Percentiles rank a stretch among this genome's conserved stretches.
These are phyloP conservation scores for Paramarasmius palmivorus DNA, from an alignment of 1,284 basidiomycete species.

Conservation along the genomic window DNA sequence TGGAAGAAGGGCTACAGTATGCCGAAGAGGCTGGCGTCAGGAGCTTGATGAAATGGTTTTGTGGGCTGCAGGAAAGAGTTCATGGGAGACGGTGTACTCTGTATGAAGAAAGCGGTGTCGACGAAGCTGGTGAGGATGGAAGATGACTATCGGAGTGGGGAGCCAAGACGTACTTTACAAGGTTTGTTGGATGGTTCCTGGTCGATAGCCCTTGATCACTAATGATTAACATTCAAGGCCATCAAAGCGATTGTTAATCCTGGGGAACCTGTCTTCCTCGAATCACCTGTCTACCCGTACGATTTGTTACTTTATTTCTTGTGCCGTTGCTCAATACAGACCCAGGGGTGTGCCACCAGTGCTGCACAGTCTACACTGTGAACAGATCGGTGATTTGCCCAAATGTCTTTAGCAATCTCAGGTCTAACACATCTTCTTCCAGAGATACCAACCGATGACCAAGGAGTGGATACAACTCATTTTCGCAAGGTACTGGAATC, in stretches of 20 bases:
- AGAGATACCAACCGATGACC: background rate
- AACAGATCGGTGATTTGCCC: constrained; percentile 54
- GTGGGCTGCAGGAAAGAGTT: constrained; percentile 62
- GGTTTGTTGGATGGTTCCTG: constrained; percentile 36
- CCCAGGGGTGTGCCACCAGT: constrained; percentile 30
- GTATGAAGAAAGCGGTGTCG: background rate
- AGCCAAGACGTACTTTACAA: constrained; percentile 90
- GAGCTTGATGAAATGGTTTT: constrained; percentile 65
- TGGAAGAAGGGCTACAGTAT: constrained; percentile 75
- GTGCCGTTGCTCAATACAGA: background rate
- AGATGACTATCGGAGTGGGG: constrained; percentile 77
- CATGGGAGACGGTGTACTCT: constrained; percentile 53
- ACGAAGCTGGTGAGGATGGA: constrained; percentile 47
- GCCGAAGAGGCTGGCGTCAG: constrained; percentile 74
- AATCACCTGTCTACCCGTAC: constrained; percentile 86
- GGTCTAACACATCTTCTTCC: background rate
- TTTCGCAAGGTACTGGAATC: constrained; percentile 42
- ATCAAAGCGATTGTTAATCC: constrained; percentile 66
- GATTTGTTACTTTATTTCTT: constrained; percentile 24
- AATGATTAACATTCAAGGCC: background rate
- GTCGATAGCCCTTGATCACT: background rate
- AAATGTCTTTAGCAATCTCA: background rate
- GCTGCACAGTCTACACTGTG: background rate
- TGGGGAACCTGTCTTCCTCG: constrained; percentile 83
- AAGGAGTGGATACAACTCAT: background rate